Evolutionary conservation across 306 rosid genomes (phyloP).

Genomic region (Gillenia trifoliata): DNA sequence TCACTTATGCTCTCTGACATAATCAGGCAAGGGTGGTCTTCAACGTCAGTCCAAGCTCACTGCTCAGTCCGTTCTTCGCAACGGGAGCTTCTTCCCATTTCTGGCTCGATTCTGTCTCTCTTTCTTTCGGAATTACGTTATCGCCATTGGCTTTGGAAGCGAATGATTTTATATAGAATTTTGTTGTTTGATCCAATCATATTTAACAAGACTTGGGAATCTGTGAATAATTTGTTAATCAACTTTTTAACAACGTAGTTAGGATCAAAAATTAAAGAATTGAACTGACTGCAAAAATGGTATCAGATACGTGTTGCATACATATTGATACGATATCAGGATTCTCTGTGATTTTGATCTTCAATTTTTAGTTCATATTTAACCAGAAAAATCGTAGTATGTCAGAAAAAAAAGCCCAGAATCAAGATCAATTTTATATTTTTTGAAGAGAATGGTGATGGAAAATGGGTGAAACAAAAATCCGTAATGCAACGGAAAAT

Average conservation of each 20-base stretch:
- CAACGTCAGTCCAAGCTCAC: constrained; percentile 41
- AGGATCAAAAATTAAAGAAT: not conserved
- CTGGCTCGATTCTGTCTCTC: not conserved
- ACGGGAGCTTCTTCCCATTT: constrained; percentile 21
- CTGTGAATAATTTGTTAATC: not conserved
- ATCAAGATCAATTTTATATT: too few relatives aligned
- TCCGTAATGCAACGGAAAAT: too few relatives aligned
- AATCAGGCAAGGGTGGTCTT: constrained; percentile 28
- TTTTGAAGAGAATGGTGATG: too few relatives aligned
- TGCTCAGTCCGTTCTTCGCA: constrained; percentile 8
- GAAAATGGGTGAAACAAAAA: too few relatives aligned
- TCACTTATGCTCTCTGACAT: constrained; percentile 28
- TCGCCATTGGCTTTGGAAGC: not conserved
- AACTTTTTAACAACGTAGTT: not conserved
- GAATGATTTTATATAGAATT: not conserved
- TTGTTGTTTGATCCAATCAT: too few relatives aligned
- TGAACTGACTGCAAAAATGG: not conserved
- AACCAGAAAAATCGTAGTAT: too few relatives aligned
- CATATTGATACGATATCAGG: too few relatives aligned
- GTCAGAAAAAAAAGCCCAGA: too few relatives aligned
- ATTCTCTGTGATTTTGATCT: too few relatives aligned
- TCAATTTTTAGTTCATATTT: too few relatives aligned
- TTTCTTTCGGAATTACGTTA: constrained; percentile 1
- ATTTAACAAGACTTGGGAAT: too few relatives aligned
- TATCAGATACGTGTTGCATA: too few relatives aligned